phyloP scores from a whole-genome alignment of 768 basidiomycete genomes.

The Boletus edulis region DNA sequence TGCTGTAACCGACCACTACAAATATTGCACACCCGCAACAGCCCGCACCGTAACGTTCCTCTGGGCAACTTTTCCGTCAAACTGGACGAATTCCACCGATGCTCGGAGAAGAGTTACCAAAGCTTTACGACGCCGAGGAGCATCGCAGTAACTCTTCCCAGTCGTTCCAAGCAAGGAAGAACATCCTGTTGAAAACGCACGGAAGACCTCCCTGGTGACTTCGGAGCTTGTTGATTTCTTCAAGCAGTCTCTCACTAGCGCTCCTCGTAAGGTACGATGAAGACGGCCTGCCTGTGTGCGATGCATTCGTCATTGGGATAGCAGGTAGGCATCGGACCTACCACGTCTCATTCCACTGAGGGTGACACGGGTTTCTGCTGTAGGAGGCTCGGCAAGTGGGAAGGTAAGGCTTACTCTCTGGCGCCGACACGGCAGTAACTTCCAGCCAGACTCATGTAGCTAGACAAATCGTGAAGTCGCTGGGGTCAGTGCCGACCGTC shows the following conservation, averaged over 20 bases:
- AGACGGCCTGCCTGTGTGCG: slow-evolving; percentile 63
- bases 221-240: slow-evolving; percentile 4
- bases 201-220: slow-evolving; percentile 80
- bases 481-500: slow-evolving; percentile 84
- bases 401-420: slow-evolving; percentile 51
- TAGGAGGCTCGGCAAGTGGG: slow-evolving; percentile 85
- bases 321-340: slow-evolving; percentile 53
- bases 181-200: slow-evolving; percentile 78
- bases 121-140: slow-evolving; percentile 22
- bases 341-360: not conserved
- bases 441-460: slow-evolving; percentile 75
- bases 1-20: slow-evolving; percentile 32
- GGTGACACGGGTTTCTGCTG: not conserved
- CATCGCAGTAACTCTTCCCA: slow-evolving; percentile 14
- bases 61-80: not conserved
- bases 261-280: slow-evolving; percentile 63
- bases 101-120: slow-evolving; percentile 27
- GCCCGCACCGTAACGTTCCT: not conserved
- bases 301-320: slow-evolving; percentile 83
- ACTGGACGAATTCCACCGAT: slow-evolving; percentile 8
- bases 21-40: slow-evolving; percentile 16
- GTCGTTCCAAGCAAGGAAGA: slow-evolving; percentile 48
- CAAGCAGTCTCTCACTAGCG: slow-evolving; percentile 11
- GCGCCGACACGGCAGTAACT: slow-evolving; percentile 1
- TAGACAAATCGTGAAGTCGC: slow-evolving; percentile 70